Conservation (phyloP, 2,329 filamentous ascomycete genomes). For the Kalmusia sp. region DNA sequence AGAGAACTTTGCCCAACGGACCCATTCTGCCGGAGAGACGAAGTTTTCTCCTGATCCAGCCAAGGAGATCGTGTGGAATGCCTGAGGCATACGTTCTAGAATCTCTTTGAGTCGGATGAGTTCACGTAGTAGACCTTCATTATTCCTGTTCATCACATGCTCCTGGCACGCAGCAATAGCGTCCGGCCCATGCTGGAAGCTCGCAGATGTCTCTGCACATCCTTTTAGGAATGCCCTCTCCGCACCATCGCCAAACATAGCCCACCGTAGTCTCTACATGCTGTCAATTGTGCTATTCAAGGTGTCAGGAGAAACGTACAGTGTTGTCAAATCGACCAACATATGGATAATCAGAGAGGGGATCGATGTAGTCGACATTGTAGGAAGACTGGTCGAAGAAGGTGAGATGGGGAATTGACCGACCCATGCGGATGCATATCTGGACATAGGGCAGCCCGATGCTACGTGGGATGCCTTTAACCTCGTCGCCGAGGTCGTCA, state of each 20-base stretch:
- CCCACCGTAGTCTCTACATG: slow-evolving; percentile 24
- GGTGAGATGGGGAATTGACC: slow-evolving; percentile 61
- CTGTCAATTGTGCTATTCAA: not conserved
- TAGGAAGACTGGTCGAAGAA: slow-evolving; percentile 64
- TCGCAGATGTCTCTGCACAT: slow-evolving; percentile 32
- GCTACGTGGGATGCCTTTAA: slow-evolving; percentile 57
- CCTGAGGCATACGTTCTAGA: slow-evolving; percentile 31
- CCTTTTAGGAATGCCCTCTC: slow-evolving; percentile 35
- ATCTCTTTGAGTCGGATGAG: slow-evolving; percentile 33
- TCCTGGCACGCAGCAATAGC: slow-evolving; percentile 34
- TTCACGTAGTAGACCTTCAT: slow-evolving; percentile 31
- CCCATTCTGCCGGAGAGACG: slow-evolving; percentile 32
- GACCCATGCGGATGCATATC: slow-evolving; percentile 60
- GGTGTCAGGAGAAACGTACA: not conserved
- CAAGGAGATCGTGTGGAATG: slow-evolving; percentile 31
- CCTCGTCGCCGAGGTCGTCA: slow-evolving; percentile 60
- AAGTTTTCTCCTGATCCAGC: slow-evolving; percentile 31
- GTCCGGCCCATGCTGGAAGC: slow-evolving; percentile 34
- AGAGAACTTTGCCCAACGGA: slow-evolving; percentile 35
- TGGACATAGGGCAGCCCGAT: slow-evolving; percentile 62
- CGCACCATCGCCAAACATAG: slow-evolving; percentile 33
- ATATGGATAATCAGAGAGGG: slow-evolving; percentile 59
- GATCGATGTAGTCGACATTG: slow-evolving; percentile 59
- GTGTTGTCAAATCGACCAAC: slow-evolving; percentile 36
- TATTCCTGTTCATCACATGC: slow-evolving; percentile 33